phyloP scores from a whole-genome alignment of 2,329 filamentous ascomycete genomes.

The Calonectria hawksworthii region DNA sequence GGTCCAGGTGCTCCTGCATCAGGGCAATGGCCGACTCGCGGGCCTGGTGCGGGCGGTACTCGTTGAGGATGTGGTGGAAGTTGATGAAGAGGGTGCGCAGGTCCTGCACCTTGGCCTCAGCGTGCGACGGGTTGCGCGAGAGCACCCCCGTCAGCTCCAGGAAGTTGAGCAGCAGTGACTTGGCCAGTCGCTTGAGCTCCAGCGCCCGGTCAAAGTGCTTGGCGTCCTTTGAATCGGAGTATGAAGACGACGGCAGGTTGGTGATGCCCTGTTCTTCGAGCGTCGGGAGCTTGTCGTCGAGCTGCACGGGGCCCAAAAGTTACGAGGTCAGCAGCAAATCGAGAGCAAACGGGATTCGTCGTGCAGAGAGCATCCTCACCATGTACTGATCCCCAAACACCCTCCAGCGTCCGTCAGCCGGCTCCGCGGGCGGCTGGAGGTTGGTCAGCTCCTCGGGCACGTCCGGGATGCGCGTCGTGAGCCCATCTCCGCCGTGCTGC shows the following conservation, averaged over 20 bases:
- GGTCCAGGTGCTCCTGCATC: slow-evolving; percentile 88
- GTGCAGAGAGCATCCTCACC: slow-evolving; percentile 47
- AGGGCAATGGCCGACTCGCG: slow-evolving; percentile 87
- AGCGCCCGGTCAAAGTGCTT: slow-evolving; percentile 74
- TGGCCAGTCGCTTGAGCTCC: slow-evolving; percentile 82
- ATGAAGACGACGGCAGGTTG: slow-evolving; percentile 67
- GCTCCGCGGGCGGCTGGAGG: slow-evolving; percentile 85
- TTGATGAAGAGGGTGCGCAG: slow-evolving; percentile 89
- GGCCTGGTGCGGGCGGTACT: slow-evolving; percentile 94
- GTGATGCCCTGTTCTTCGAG: slow-evolving; percentile 79
- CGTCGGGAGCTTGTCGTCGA: slow-evolving; percentile 73
- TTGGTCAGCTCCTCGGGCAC: slow-evolving; percentile 80
- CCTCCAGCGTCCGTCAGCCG: slow-evolving; percentile 77
- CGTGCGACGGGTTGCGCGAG: slow-evolving; percentile 57
- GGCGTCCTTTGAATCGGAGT: slow-evolving; percentile 60
- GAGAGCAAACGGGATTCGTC: not conserved
- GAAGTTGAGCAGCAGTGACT: slow-evolving; percentile 90
- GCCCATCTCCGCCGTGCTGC: slow-evolving; percentile 44
- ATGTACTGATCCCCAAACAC: slow-evolving; percentile 79
- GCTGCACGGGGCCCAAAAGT: slow-evolving; percentile 50
- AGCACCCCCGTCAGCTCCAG: slow-evolving; percentile 79
- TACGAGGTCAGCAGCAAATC: slow-evolving; percentile 3
- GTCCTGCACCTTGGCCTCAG: slow-evolving; percentile 80
- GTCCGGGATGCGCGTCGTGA: slow-evolving; percentile 55
- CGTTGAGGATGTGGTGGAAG: slow-evolving; percentile 92